A percentile compares a stretch with the other conserved stretches of the same genome.
phyloP scores from a whole-genome alignment of 805 yeast genomes.

The Teunomyces funiuensis region DNA sequence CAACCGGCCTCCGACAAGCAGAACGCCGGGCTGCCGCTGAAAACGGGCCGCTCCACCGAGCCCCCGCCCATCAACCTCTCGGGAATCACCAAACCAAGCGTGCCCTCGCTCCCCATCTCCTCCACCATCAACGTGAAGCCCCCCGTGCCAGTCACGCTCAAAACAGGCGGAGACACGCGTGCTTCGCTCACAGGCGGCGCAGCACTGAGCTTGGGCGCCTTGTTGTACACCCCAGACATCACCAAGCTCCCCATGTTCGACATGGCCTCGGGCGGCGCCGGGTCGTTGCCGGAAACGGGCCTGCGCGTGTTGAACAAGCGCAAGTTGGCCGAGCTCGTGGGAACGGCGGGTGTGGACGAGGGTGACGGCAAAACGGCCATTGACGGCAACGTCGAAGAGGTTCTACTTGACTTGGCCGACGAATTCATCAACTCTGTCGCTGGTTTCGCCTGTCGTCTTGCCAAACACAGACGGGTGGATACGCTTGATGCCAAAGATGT shows the following conservation, averaged over 20 bases:
- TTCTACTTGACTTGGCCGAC: constrained; percentile 88
- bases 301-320: constrained; percentile 86
- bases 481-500: constrained; percentile 84
- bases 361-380: constrained; percentile 89
- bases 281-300: constrained; percentile 51
- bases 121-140: constrained; percentile 63
- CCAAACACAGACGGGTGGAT: constrained; percentile 90
- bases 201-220: constrained; percentile 65
- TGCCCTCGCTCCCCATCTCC: constrained; percentile 73
- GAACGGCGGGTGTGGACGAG: constrained; percentile 77
- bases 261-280: constrained; percentile 39
- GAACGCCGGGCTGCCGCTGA: constrained; percentile 1
- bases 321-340: constrained; percentile 83
- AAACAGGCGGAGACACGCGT: constrained; percentile 53
- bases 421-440: constrained; percentile 92
- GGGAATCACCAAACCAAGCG: constrained; percentile 50
- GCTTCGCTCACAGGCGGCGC: constrained; percentile 86
- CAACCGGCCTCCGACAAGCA: constrained; percentile 13
- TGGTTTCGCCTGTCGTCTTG: constrained; percentile 88
- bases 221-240: constrained; percentile 70
- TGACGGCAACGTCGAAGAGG: constrained; percentile 95
- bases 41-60: constrained; percentile 9
- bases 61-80: constrained; percentile 31
- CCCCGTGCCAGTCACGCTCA: constrained; percentile 63
- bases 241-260: constrained; percentile 80